Conservation (phyloP, 208 protist species). For the Naegleria fowleri region DNA sequence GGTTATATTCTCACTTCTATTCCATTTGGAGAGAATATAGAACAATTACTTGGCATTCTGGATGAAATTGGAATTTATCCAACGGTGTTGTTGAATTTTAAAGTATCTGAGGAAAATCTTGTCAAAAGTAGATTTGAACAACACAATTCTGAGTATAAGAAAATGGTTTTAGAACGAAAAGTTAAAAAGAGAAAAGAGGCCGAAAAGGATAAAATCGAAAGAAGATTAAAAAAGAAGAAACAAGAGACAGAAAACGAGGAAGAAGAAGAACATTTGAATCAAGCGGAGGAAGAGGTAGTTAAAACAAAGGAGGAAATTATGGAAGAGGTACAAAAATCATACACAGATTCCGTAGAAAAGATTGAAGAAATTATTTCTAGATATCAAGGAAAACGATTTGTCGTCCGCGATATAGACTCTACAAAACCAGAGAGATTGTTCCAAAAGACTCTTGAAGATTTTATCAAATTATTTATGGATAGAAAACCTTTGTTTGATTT, state of each 20-base stretch:
- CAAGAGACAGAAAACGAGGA: neutral
- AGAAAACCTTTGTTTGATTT: neutral
- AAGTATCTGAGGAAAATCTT: neutral
- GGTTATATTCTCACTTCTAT: neutral
- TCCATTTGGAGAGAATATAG: neutral
- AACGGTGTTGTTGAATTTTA: neutral
- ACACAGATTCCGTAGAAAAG: neutral
- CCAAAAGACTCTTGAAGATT: neutral
- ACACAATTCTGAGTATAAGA: neutral
- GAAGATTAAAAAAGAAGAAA: neutral
- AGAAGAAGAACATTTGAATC: neutral
- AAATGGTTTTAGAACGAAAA: neutral
- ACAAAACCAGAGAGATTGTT: neutral
- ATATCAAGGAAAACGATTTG: neutral
- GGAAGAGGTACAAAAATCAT: neutral
- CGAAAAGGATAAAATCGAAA: neutral
- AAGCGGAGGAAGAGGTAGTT: neutral
- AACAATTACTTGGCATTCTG: neutral
- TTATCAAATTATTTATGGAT: neutral
- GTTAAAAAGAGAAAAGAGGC: neutral
- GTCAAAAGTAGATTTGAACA: neutral
- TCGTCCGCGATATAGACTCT: neutral
- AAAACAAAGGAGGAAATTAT: neutral
- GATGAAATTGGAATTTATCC: neutral
- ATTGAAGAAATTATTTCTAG: neutral